Percentiles rank a stretch among this genome's conserved stretches.
Evolutionary conservation across 164 flowering plant species (phyloP).

Genomic region (Macadamia tetraphylla): DNA sequence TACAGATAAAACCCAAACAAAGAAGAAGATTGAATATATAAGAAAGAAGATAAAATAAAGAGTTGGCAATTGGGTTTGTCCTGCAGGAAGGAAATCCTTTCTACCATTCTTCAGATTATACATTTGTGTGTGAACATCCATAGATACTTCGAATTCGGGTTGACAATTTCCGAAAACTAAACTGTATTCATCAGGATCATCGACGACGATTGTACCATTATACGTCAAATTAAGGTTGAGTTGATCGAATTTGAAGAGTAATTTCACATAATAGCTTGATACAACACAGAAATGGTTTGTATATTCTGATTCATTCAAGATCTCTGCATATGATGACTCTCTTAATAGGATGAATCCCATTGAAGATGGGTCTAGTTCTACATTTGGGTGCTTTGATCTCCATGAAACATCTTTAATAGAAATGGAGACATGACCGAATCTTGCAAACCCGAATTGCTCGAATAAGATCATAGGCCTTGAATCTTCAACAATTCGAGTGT

Average conservation of each 20-base stretch:
- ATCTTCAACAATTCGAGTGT: slow-evolving; percentile 18
- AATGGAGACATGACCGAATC: slow-evolving; percentile 16
- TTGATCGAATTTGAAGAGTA: slow-evolving; percentile 16
- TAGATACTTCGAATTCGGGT: slow-evolving; percentile 17
- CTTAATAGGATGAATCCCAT: slow-evolving; percentile 30
- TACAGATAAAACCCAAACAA: slow-evolving; percentile 15
- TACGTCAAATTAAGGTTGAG: background rate
- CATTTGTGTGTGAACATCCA: slow-evolving; percentile 25
- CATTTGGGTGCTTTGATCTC: slow-evolving; percentile 13
- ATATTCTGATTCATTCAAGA: slow-evolving; percentile 19
- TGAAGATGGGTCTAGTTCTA: slow-evolving; percentile 15
- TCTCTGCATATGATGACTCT: slow-evolving; percentile 6
- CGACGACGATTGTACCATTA: slow-evolving; percentile 8
- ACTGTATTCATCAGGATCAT: slow-evolving; percentile 19
- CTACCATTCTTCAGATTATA: slow-evolving; percentile 13
- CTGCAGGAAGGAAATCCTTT: slow-evolving; percentile 22
- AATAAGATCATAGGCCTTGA: slow-evolving; percentile 25
- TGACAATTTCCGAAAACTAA: slow-evolving; percentile 30
- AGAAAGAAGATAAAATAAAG: slow-evolving; percentile 14
- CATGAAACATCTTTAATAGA: slow-evolving; percentile 15
- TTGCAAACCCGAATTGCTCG: slow-evolving; percentile 26
- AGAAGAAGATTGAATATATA: slow-evolving; percentile 1
- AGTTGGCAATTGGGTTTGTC: slow-evolving; percentile 15
- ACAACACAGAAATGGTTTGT: slow-evolving; percentile 14
- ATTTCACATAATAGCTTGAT: slow-evolving; percentile 12